Conservation (phyloP, 1,139 yeast species). For the Sugiyamaella grinbergsii region DNA sequence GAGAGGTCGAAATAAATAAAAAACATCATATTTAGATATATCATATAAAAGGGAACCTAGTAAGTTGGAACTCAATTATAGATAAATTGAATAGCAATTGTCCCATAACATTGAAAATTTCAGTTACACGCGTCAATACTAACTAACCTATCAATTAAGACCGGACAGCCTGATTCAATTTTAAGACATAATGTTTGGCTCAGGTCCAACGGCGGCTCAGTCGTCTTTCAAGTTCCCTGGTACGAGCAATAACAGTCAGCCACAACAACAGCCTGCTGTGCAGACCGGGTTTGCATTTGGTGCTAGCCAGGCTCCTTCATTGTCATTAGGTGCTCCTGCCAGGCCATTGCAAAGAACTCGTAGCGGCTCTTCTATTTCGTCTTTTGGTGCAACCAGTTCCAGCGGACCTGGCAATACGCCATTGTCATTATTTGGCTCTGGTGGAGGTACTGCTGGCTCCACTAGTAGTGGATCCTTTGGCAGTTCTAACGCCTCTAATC, state of each 20-base stretch:
- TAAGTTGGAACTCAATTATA: no score
- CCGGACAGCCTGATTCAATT: neutral
- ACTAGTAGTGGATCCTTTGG: slow-evolving; percentile 14
- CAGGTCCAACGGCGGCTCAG: slow-evolving; percentile 5
- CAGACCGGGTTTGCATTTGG: slow-evolving; percentile 1
- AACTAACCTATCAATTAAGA: neutral
- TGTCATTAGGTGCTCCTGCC: slow-evolving; percentile 19
- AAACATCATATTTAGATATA: no score
- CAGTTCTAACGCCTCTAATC: neutral
- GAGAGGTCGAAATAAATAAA: no score
- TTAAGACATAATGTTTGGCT: slow-evolving; percentile 4
- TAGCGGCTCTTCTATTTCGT: slow-evolving; percentile 9
- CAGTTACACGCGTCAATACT: no score
- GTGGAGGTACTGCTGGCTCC: neutral
- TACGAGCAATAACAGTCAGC: neutral
- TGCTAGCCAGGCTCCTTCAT: slow-evolving; percentile 1
- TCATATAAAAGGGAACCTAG: no score
- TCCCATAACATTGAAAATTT: no score
- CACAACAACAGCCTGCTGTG: neutral
- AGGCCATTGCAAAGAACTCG: slow-evolving; percentile 15
- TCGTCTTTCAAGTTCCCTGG: slow-evolving; percentile 13
- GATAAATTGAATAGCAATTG: no score
- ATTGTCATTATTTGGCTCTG: slow-evolving; percentile 27
- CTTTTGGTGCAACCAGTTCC: slow-evolving; percentile 2
- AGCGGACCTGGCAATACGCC: neutral